Base-by-base conservation (phyloP, 306 rosid species). In the Vigna trinervia region DNA sequence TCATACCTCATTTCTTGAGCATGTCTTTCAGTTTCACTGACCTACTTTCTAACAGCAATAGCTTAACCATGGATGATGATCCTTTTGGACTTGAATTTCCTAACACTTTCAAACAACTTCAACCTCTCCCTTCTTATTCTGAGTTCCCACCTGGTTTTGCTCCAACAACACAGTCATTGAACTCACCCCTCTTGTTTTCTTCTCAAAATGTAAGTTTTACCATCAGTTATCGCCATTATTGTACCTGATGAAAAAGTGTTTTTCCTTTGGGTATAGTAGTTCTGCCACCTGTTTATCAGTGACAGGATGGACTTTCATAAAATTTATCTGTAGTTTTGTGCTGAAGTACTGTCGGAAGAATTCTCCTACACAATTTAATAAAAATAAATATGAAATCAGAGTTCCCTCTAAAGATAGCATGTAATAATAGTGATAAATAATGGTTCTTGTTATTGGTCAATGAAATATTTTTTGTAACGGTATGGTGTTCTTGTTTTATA, bases 201-300 rank as follows among this genome's bases (percentile, higher is more conserved):
- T 66, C 81, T 74, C 73, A 85, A 7, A 85, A 83, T 73, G 98
- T 93, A 84, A 86, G 95, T 79, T 41, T 41, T 58, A 10, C 68
- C 3, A 14, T 28, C 59, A 66, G 6, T 23, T 20, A 23, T 23
- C 6, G 12, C 7, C 8, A 38, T 36, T 36, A 36, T 8, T 30
- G 13, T 5, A 28, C 15, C 1, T 7, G 14, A 4, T 7, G 14
- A 4, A 11, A 2, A 23, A 12, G 11, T 12, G 65, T 58, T 58
- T 34, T 58, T 58, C 5, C 13, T 28, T 8, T 28, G 8, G 5
- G 5, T 58, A 12, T 58, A 58, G 7, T 56, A 6, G 38, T 12
- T 14, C 8, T 22, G 23, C 2, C 32, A 22, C 13, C 12, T 5
- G 14, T 56, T 45, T 45, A 12, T 12, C 62, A 0, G 4, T 22